phyloP scores from a whole-genome alignment of 768 basidiomycete genomes.

The Auriscalpium orientale region DNA sequence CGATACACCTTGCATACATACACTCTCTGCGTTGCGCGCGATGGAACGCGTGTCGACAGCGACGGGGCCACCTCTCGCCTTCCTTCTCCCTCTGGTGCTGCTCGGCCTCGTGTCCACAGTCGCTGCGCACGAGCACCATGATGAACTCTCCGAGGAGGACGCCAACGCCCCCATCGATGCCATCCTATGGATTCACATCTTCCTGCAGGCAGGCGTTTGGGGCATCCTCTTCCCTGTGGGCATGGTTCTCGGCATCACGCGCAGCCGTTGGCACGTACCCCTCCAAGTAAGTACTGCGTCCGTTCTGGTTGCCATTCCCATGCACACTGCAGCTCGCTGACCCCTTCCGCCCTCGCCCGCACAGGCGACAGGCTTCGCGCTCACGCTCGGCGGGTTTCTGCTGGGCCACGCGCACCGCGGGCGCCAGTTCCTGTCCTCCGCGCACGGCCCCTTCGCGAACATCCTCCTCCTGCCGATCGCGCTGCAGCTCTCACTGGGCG shows the following conservation, averaged over 20 bases:
- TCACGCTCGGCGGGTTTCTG: conserved; percentile 67
- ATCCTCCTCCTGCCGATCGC: conserved; percentile 59
- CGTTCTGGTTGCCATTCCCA: not conserved
- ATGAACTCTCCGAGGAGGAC: conserved; percentile 56
- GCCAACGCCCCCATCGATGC: conserved; percentile 61
- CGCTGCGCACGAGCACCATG: conserved; percentile 57
- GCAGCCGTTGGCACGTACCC: conserved; percentile 88
- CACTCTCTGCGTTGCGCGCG: too few species aligned
- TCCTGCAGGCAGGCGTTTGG: conserved; percentile 74
- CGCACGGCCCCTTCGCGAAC: conserved; percentile 64
- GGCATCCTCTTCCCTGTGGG: conserved; percentile 81
- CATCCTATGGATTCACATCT: conserved; percentile 78
- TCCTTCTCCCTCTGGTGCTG: not conserved
- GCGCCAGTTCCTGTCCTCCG: conserved; percentile 63
- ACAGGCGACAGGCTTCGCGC: conserved; percentile 56
- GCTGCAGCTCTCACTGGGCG: conserved; percentile 62
- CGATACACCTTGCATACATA: too few species aligned
- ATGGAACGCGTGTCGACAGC: too few species aligned
- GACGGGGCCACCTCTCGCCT: not conserved
- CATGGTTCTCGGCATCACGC: conserved; percentile 68
- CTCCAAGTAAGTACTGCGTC: conserved; percentile 48
- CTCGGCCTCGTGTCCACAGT: conserved; percentile 16
- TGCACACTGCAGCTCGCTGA: too few species aligned
- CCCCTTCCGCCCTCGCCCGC: not conserved
- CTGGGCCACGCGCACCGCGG: conserved; percentile 87